Conservation (phyloP, 2,329 filamentous ascomycete species). For the Cladosporium austrohemisphaericum region DNA sequence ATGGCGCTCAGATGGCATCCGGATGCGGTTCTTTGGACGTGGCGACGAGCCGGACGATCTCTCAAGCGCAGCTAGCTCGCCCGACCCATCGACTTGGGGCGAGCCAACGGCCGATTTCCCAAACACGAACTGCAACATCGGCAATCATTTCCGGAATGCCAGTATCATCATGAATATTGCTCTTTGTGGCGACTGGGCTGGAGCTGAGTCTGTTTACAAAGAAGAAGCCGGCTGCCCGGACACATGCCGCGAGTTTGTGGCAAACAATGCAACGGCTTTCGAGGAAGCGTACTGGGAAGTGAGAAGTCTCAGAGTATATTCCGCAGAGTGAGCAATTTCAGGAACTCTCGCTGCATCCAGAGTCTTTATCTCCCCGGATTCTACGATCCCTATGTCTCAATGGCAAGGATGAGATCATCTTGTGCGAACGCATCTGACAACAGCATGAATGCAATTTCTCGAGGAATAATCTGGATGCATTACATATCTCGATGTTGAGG, state of each 20-base stretch:
- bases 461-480: too few species aligned
- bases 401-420: too few species aligned
- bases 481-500: too few species aligned
- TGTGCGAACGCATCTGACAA: too few species aligned
- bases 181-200: conserved; percentile 38
- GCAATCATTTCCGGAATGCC: conserved; percentile 35
- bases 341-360: too few species aligned
- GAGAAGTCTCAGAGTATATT: conserved; percentile 36
- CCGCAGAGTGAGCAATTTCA: conserved; percentile 14
- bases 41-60: conserved; percentile 40
- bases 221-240: conserved; percentile 28
- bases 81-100: conserved; percentile 62
- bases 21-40: conserved; percentile 33
- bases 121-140: conserved; percentile 34
- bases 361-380: neutral
- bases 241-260: conserved; percentile 30
- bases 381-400: too few species aligned
- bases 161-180: conserved; percentile 37
- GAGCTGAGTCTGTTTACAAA: conserved; percentile 27
- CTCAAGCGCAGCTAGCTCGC: conserved; percentile 28
- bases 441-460: too few species aligned
- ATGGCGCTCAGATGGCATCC: conserved; percentile 29
- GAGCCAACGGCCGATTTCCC: conserved; percentile 61
- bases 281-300: conserved; percentile 38
- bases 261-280: conserved; percentile 31